Base-by-base conservation (phyloP, 176 grass and related monocot species). In the Avena sativa region DNA sequence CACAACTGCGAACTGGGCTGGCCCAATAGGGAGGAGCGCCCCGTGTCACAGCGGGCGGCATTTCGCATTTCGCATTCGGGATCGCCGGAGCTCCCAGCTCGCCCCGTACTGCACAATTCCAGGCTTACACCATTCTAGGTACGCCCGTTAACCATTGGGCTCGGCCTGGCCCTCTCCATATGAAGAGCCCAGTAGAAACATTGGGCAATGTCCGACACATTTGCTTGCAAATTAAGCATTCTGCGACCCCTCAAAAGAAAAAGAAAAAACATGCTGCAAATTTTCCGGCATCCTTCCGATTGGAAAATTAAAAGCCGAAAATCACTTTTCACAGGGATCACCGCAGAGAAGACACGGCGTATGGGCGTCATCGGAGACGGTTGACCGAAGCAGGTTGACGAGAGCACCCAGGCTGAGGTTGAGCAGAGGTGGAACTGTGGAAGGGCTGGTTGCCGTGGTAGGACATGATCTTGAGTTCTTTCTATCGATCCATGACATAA, bases 401-500 rank as follows among this genome's bases (percentile, higher is more conserved):
- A 70, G 9, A 63, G 10, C 4, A 26, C 26, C 23, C 23, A 63
- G 59, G 50, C 0, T 51, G 40, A 46, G 9, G 43, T 14, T 47
- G 53, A 50, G 58, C 13, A 80, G 26, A 59, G 60, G 60, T 34
- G 56, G 1, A 30, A 30, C 28, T 30, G 28, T 30, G 28, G 2
- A 10, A 58, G 1, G 79, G 71, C 28, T 82, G 86, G 79, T 4
- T 74, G 60, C 86, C 86, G 8, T 88, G 71, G 86, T 65, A 76
- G 58, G 25, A 66, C 12, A 25, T 26, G 13, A 56, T 77, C 9
- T 20, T 34, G 16, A 32, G 8, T 43, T 71, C 36, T 71, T n/a
- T 17, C 1, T 32, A 69, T 65, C 12, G 11, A 66, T 32, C 10
- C 12, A 30, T 25, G 3, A 11, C 11, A 7, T 61, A 61, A 61